Base-by-base conservation (phyloP, 495 filamentous ascomycete species). In the Aspergillus asperescens region DNA sequence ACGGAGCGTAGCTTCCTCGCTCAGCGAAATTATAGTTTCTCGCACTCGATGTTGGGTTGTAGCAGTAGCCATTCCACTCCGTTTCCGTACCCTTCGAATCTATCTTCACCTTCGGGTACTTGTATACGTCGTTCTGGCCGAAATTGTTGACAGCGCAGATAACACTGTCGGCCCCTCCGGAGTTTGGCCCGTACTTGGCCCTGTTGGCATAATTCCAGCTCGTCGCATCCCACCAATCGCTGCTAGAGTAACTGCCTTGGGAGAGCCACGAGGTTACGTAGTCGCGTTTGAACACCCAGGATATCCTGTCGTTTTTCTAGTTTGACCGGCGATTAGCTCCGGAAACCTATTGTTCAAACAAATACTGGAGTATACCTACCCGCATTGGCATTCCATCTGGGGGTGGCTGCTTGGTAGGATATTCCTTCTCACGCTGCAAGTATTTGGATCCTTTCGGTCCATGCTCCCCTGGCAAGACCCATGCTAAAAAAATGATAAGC, bases 141-240 rank as follows among this genome's bases (percentile, higher is more conserved):
- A 63, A 63, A 32, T 42, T 40, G 41, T 63, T 63, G 12, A 63
- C 40, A 6, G 61, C 61, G 48, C 61, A 63, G 35, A 56, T 25
- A 38, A 63, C 55, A 32, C 23, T 28, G 13, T 57, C 55, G 16
- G 3, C 13, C 6, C 18, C 31, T 12, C 4, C 43, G 16, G 45
- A 5, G 10, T 13, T 13, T 4, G 31, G 15, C 4, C 45, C 45
- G 27, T 32, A 23, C 23, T 27, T 18, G 31, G 39, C n/a, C 35
- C 27, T 34, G 15, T 52, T 43, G 41, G 37, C 48, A 35, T 29
- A 35, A 19, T 31, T 9, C n/a, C 16, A 28, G 27, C 38, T 46
- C 28, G 50, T 53, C 12, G 46, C 40, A 16, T 38, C 39, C 55
- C 50, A 58, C 44, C 39, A 50, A 50, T 44, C 28, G 23, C 23